Conservation (phyloP, 2,329 filamentous ascomycete species). For the Fusarium duplospermum region DNA sequence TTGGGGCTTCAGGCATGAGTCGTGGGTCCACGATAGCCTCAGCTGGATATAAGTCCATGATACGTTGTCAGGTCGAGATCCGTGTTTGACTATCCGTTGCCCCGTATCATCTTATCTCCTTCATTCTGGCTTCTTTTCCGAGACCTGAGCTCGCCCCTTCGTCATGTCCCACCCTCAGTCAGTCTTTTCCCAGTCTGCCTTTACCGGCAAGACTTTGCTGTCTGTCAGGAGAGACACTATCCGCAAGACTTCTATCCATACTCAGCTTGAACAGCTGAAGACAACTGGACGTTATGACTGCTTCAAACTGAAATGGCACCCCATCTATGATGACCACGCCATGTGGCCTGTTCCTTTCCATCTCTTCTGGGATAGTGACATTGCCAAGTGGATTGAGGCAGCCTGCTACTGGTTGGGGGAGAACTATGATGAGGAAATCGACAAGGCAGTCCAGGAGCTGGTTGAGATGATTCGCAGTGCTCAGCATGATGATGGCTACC, state of each 20-base stretch:
- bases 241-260: slow-evolving; percentile 33
- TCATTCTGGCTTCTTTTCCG: not conserved
- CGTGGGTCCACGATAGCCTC: slow-evolving; percentile 9
- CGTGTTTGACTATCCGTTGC: not conserved
- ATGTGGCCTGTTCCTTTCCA: slow-evolving; percentile 68
- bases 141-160: not conserved
- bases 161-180: slow-evolving; percentile 31
- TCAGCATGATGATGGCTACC: slow-evolving; percentile 69
- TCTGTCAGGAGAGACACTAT: slow-evolving; percentile 4
- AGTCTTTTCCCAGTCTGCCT: slow-evolving; percentile 13
- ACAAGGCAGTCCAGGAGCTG: slow-evolving; percentile 52
- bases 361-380: slow-evolving; percentile 67
- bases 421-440: slow-evolving; percentile 15
- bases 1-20: not conserved
- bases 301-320: slow-evolving; percentile 68
- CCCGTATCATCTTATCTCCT: not conserved
- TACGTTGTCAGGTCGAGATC: not conserved
- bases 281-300: slow-evolving; percentile 67
- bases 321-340: slow-evolving; percentile 61
- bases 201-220: slow-evolving; percentile 6
- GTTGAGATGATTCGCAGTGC: slow-evolving; percentile 67
- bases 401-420: slow-evolving; percentile 66
- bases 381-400: slow-evolving; percentile 72
- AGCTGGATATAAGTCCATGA: slow-evolving; percentile 12
- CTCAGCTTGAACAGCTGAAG: slow-evolving; percentile 65